Conservation (phyloP, 768 basidiomycete species). For the Agaricus blazei region DNA sequence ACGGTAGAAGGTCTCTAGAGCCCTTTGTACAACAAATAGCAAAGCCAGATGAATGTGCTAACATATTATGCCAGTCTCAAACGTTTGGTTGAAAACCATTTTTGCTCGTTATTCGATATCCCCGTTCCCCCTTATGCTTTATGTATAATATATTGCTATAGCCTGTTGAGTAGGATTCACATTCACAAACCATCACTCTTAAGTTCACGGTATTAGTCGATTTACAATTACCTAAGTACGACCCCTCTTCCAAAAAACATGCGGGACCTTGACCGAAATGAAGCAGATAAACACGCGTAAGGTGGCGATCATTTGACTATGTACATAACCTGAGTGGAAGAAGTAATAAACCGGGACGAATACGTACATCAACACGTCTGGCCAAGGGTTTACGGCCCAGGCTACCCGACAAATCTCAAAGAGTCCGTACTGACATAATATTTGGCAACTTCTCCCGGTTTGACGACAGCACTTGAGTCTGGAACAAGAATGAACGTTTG, state of each 20-base stretch:
- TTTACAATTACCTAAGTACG: too few species aligned
- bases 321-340: too few species aligned
- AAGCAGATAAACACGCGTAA: too few species aligned
- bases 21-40: slow-evolving; percentile 94
- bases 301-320: too few species aligned
- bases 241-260: too few species aligned
- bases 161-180: too few species aligned
- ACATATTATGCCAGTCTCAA: slow-evolving; percentile 56
- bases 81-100: slow-evolving; percentile 65
- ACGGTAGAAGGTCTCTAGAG: slow-evolving; percentile 86
- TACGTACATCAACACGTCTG: not conserved
- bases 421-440: slow-evolving; percentile 80
- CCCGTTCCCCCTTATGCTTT: not conserved
- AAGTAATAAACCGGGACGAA: too few species aligned
- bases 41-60: slow-evolving; percentile 80
- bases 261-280: too few species aligned
- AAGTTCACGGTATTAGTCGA: too few species aligned
- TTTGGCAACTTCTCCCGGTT: slow-evolving; percentile 71
- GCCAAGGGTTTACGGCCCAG: not conserved
- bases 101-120: not conserved
- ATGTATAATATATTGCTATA: too few species aligned
- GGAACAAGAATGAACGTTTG: slow-evolving; percentile 86
- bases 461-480: slow-evolving; percentile 59
- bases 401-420: slow-evolving; percentile 74
- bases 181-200: too few species aligned